Conservation (phyloP, 768 basidiomycete genomes). For the Lactifluus subvellereus region DNA sequence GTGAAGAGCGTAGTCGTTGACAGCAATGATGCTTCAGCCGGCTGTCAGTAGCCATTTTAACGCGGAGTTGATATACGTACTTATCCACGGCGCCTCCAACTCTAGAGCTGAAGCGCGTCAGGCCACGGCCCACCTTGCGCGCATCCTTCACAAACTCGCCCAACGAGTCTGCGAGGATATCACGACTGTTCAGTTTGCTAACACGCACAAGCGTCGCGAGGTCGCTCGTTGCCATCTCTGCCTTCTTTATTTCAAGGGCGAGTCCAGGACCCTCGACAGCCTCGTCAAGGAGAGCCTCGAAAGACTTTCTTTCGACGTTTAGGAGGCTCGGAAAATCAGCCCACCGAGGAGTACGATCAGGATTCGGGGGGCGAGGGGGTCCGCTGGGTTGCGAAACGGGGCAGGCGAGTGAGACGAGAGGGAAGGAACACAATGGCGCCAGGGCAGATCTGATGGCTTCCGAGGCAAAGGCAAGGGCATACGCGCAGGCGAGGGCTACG, state of each 20-base stretch:
- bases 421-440: slow-evolving; percentile 56
- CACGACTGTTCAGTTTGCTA: slow-evolving; percentile 57
- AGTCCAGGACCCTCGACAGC: slow-evolving; percentile 53
- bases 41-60: not conserved
- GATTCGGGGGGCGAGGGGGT: slow-evolving; percentile 8
- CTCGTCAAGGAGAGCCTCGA: slow-evolving; percentile 58
- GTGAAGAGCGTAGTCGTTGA: slow-evolving; percentile 64
- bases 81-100: slow-evolving; percentile 71
- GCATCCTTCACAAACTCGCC: slow-evolving; percentile 55
- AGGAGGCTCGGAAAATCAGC: slow-evolving; percentile 60
- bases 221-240: slow-evolving; percentile 72
- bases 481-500: slow-evolving; percentile 45
- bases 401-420: slow-evolving; percentile 50
- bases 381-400: slow-evolving; percentile 16
- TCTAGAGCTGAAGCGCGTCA: slow-evolving; percentile 59
- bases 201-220: slow-evolving; percentile 54
- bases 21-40: slow-evolving; percentile 54
- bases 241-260: slow-evolving; percentile 64
- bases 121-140: slow-evolving; percentile 49
- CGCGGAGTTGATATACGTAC: slow-evolving; percentile 36
- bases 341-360: slow-evolving; percentile 33
- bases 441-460: slow-evolving; percentile 42
- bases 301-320: slow-evolving; percentile 52
- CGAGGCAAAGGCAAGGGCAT: slow-evolving; percentile 39
- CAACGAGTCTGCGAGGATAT: slow-evolving; percentile 49